Evolutionary conservation across 352 stramenopile species (phyloP).

Genomic region (Phytophthora pseudosyringae): DNA sequence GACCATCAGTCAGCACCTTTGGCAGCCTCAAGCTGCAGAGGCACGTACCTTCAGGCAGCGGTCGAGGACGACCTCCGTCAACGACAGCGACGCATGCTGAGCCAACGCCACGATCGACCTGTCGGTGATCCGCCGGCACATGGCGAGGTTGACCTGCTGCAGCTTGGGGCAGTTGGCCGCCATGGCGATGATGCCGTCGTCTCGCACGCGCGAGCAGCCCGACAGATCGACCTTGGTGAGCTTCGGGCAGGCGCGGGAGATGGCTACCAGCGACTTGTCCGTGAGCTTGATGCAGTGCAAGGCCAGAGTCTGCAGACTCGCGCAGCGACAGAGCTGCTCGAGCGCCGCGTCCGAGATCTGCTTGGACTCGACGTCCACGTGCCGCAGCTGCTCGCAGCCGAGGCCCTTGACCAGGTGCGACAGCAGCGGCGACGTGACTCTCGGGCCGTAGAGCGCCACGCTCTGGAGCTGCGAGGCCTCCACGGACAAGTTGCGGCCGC

Average conservation of each 20-base stretch:
- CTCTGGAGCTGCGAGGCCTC: conserved; percentile 47
- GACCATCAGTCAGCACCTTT: not conserved
- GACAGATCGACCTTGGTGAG: conserved; percentile 71
- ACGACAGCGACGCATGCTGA: conserved; percentile 42
- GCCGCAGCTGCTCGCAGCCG: conserved; percentile 37
- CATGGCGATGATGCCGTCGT: conserved; percentile 79
- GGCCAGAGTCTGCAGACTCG: conserved; percentile 40
- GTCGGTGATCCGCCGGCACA: conserved; percentile 84
- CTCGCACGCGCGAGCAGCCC: conserved; percentile 76
- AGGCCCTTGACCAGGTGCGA: conserved; percentile 51
- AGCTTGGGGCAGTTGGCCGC: conserved; percentile 57
- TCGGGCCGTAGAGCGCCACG: conserved; percentile 67
- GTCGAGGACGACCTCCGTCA: conserved; percentile 52
- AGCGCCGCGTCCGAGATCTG: conserved; percentile 62
- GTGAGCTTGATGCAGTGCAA: conserved; percentile 85
- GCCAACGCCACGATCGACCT: conserved; percentile 61
- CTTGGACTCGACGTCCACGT: conserved; percentile 78
- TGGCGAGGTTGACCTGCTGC: conserved; percentile 71
- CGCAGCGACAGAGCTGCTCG: conserved; percentile 44
- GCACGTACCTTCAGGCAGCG: conserved; percentile 68
- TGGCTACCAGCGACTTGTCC: conserved; percentile 46
- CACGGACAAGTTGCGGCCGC: conserved; percentile 8
- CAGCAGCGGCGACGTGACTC: conserved; percentile 56
- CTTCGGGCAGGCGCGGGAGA: conserved; percentile 44
- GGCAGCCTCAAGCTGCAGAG: not conserved